These are phyloP conservation scores for Colletotrichum musicola DNA, from an alignment of 2,329 filamentous ascomycete genomes.

Conservation along the genomic window DNA sequence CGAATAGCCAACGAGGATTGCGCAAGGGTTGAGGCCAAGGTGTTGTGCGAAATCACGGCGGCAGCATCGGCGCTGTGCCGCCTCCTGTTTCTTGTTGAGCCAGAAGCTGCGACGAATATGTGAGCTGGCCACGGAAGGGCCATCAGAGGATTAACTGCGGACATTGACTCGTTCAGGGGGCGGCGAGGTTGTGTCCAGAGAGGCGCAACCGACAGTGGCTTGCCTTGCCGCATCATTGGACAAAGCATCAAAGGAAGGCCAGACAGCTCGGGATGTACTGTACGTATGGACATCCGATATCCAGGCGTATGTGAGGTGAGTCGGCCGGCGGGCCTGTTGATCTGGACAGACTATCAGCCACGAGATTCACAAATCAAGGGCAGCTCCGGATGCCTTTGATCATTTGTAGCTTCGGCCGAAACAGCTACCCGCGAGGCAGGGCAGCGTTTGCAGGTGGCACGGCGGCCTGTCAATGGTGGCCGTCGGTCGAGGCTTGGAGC, in stretches of 20 bases:
- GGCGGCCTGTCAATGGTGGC: no score
- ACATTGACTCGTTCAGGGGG: neutral
- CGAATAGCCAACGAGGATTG: slow-evolving; percentile 8
- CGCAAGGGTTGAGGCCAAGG: neutral
- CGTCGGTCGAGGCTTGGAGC: neutral
- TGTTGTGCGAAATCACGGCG: neutral
- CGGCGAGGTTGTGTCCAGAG: neutral
- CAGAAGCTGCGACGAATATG: neutral
- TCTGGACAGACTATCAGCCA: neutral
- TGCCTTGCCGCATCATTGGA: slow-evolving; percentile 15
- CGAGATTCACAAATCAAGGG: slow-evolving; percentile 5
- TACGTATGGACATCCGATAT: neutral
- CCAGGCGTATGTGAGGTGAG: no score
- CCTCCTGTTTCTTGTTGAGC: slow-evolving; percentile 5
- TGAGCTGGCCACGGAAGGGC: neutral
- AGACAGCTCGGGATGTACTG: neutral
- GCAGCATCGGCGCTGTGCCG: slow-evolving; percentile 25
- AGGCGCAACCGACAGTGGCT: slow-evolving; percentile 26
- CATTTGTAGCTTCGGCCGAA: slow-evolving; percentile 10
- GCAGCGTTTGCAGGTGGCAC: neutral
- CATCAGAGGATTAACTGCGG: neutral
- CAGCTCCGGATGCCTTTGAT: neutral
- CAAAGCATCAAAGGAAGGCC: slow-evolving; percentile 2
- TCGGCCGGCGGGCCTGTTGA: neutral
- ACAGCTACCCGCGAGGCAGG: neutral